Base-by-base conservation (phyloP, 495 filamentous ascomycete species). In the Opeltia flavorubescens region DNA sequence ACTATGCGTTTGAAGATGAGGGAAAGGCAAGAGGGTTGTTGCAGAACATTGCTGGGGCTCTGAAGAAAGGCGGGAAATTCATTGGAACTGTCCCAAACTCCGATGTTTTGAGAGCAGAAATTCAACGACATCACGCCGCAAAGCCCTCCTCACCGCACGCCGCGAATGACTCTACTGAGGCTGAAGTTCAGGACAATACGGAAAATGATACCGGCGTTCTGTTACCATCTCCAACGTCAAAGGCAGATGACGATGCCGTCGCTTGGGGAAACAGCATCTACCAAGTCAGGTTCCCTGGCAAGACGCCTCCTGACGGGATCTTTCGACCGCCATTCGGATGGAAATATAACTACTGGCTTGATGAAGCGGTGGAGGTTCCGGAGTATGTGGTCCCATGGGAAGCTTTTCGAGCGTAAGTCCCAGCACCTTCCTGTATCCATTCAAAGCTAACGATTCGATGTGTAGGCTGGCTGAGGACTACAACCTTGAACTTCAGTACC, bases 371-470 rank as follows among this genome's bases (percentile, higher is more conserved):
- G 17, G 88, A 94, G 61, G 83, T 95, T 8, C 91, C 91, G 21
- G 91, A 98, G 65, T 98, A 95, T 62, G 89, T 98, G 8, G 93
- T 98, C 6, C 91, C 91, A 0, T 98, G 93, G 93, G 87, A 93
- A 58, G 88, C 86, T 1, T 95, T 98, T 64, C 85, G 91, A 64
- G 88, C 74, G 65, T 75, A 55, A 56, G 72, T 63, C 0, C 31
- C 18, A 4, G 1, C 2, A 29, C 13, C 18, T n/a, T 26, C 4
- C 20, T 27, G 28, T 41, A 5, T 13, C 69, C 15, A 21, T n/a
- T 29, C 7, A 12, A 18, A 27, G 34, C 18, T 40, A 29, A 27
- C 23, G 13, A 13, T 26, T 13, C 17, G 21, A 18, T 17, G 8
- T 12, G 15, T 48, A 71, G 71, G 3, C 52, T 98, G 52, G 91